Evolutionary conservation across 305 asterid genomes (phyloP), one percentile per base, ranked within the genome.

Genomic region (Fraxinus dipetala): DNA sequence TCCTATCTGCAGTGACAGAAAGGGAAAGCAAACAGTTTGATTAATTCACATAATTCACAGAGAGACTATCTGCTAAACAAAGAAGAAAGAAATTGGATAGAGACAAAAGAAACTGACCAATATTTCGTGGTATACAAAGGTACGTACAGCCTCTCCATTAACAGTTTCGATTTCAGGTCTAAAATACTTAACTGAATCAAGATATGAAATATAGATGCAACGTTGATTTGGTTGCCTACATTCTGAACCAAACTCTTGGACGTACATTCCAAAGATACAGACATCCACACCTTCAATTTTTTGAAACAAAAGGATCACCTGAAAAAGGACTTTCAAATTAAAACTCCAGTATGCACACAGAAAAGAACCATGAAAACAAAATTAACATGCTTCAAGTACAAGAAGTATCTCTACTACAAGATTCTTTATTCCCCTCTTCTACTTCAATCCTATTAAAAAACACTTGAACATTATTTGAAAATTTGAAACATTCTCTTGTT

Each of bases 191-290:
- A 94, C 92, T 1, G 97, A 93, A 82, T 94, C 98, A 2, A 94
- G 90, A 82, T 94, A 93, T 0, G 98, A 94, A 73, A 94, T 89
- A 80, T 92, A 94, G 84, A 93, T 83, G 36, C 92, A 85, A 2
- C 93, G 92, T 70, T 87, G 89, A 86, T 94, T 94, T 16, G 98
- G 98, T 51, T 83, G 84, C 43, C 84, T 88, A 78, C 98, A 94
- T 78, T 91, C 95, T 77, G 94, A 89, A 81, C 97, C 97, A 81
- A 83, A 94, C 87, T 93, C 98, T 78, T 94, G 95, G 80, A 89
- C 96, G 80, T 90, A 94, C 98, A 94, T 87, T 14, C 87, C 90
- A 63, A 92, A 92, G 78, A 92, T 85, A 78, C 94, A 92, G 45
- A 93, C 90, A 76, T 93, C 97, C 54, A 80, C 95, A 24, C 96